Percentiles rank a stretch among this genome's conserved stretches.
These are phyloP conservation scores for Xylariaceae sp. DNA, from an alignment of 2,329 filamentous ascomycete genomes.

Conservation along the genomic window DNA sequence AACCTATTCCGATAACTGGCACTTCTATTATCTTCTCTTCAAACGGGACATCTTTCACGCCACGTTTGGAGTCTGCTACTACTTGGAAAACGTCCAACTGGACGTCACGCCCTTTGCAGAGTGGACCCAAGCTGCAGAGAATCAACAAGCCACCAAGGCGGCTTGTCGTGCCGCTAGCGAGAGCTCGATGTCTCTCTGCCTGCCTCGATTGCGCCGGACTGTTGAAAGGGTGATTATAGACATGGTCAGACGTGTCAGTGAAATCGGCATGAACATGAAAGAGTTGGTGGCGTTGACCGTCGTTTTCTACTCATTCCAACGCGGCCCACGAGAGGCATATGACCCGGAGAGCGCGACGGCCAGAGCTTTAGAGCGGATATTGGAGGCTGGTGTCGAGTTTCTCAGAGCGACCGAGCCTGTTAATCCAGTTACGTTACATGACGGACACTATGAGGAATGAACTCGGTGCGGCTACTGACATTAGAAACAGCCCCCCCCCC, in stretches of 20 bases:
- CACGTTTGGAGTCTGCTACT: conserved; percentile 51
- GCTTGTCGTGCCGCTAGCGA: conserved; percentile 24
- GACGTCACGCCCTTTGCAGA: conserved; percentile 11
- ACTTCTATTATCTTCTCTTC: conserved; percentile 49
- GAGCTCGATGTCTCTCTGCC: conserved; percentile 26
- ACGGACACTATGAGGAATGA: conserved; percentile 21
- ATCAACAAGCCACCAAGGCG: conserved; percentile 21
- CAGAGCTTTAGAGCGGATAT: conserved; percentile 36
- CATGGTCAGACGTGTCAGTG: conserved; percentile 37
- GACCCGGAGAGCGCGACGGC: conserved; percentile 40
- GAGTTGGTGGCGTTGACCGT: conserved; percentile 45
- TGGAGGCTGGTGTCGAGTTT: conserved; percentile 41
- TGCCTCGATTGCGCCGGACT: conserved; percentile 21
- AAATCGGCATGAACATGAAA: conserved; percentile 45
- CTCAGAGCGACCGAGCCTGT: conserved; percentile 36
- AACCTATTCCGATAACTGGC: conserved; percentile 42
- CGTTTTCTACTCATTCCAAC: conserved; percentile 42
- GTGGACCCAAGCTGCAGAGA: conserved; percentile 14
- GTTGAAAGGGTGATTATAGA: conserved; percentile 45
- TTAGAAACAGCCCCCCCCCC: conserved; percentile 16
- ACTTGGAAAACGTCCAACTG: conserved; percentile 36
- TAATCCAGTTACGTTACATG: no score
- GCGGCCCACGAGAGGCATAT: conserved; percentile 29
- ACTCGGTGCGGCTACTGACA: conserved; percentile 1
- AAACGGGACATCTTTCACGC: conserved; percentile 52